Evolutionary conservation across 1,139 yeast genomes (phyloP).

Genomic region (Debaryomyces fabryi): DNA sequence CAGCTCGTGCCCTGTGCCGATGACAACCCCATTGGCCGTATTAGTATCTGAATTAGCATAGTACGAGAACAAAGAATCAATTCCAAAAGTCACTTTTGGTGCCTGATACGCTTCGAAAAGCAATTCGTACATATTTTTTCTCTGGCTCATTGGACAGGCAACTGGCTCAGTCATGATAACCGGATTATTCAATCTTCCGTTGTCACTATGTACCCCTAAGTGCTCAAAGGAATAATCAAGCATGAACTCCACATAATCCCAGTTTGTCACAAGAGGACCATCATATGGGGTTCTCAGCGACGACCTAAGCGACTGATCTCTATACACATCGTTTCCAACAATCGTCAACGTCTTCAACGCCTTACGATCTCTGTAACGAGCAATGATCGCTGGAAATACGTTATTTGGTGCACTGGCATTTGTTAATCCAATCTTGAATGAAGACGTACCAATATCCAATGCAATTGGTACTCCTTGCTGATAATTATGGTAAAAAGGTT

Average conservation of each 20-base stretch:
- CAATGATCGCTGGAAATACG: constrained; percentile 67
- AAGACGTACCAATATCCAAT: constrained; percentile 74
- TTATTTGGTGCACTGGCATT: constrained; percentile 56
- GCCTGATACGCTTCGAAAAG: constrained; percentile 79
- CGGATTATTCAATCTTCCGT: constrained; percentile 70
- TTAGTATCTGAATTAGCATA: constrained; percentile 46
- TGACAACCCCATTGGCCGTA: constrained; percentile 62
- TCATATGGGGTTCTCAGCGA: constrained; percentile 83
- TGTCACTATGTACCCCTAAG: constrained; percentile 60
- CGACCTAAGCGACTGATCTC: constrained; percentile 70
- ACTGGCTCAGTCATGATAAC: constrained; percentile 79
- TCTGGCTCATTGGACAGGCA: constrained; percentile 69
- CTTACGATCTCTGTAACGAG: constrained; percentile 80
- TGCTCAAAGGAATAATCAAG: constrained; percentile 84
- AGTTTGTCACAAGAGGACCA: constrained; percentile 82
- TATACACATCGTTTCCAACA: constrained; percentile 79
- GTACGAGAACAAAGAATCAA: constrained; percentile 79
- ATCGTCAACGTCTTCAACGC: constrained; percentile 64
- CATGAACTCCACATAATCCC: constrained; percentile 87
- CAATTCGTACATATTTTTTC: constrained; percentile 75
- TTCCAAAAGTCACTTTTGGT: constrained; percentile 77
- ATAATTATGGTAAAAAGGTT: constrained; percentile 59
- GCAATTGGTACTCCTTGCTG: constrained; percentile 70
- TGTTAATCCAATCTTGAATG: constrained; percentile 74
- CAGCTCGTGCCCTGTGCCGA: constrained; percentile 82